These are phyloP conservation scores for Exophiala viscosa DNA, from an alignment of 2,329 filamentous ascomycete species.

Conservation along the genomic window DNA sequence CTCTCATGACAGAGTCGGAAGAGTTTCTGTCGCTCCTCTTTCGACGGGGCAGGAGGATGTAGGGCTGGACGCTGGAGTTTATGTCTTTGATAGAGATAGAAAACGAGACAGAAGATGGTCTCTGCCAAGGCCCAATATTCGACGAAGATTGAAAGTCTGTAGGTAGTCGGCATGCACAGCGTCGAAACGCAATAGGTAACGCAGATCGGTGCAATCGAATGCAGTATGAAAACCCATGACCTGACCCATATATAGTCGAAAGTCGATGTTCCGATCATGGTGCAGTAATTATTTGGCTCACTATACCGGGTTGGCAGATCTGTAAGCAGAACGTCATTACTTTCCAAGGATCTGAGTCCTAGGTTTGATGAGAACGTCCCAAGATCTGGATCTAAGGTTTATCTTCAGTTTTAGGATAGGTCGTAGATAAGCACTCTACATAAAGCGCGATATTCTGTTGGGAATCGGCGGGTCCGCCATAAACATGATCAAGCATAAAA, in stretches of 20 bases:
- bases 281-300: background rate
- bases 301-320: background rate
- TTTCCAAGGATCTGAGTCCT: background rate
- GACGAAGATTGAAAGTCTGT: slow-evolving; percentile 1
- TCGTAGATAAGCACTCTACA: background rate
- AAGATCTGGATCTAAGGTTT: background rate
- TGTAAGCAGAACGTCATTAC: background rate
- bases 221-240: slow-evolving; percentile 12
- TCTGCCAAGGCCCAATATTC: slow-evolving; percentile 35
- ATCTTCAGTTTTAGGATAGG: background rate
- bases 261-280: slow-evolving; percentile 19
- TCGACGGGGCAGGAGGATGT: slow-evolving; percentile 47
- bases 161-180: background rate
- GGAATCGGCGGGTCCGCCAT: background rate
- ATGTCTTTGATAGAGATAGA: slow-evolving; percentile 52
- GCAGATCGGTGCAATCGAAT: slow-evolving; percentile 16
- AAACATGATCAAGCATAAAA: background rate
- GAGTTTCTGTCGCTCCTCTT: slow-evolving; percentile 50
- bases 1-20: slow-evolving; percentile 56
- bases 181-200: slow-evolving; percentile 3
- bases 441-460: background rate
- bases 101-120: slow-evolving; percentile 51
- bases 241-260: slow-evolving; percentile 15
- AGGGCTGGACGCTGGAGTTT: slow-evolving; percentile 51
- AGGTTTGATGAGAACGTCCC: background rate